phyloP scores from a whole-genome alignment of 805 yeast genomes.

The Candida chilensis region DNA sequence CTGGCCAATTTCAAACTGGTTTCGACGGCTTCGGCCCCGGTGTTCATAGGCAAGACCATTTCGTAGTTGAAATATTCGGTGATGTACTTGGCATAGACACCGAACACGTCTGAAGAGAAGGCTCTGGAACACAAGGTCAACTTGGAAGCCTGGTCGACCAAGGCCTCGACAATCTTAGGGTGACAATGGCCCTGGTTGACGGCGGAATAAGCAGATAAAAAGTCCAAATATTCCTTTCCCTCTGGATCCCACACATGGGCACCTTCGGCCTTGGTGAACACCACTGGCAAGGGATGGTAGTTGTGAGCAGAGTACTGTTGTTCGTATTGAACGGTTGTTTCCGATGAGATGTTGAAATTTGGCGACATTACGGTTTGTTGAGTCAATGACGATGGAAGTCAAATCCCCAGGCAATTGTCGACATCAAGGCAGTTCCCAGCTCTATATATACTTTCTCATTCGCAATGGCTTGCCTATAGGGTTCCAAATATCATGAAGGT shows the following conservation, averaged over 20 bases:
- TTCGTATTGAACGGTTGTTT: slow-evolving; percentile 61
- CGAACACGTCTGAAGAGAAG: slow-evolving; percentile 83
- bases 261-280: slow-evolving; percentile 77
- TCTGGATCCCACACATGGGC: slow-evolving; percentile 98
- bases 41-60: slow-evolving; percentile 94
- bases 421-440: background rate
- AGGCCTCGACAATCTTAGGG: slow-evolving; percentile 80
- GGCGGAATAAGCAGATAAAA: slow-evolving; percentile 91
- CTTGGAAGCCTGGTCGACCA: slow-evolving; percentile 76
- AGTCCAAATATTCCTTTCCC: slow-evolving; percentile 89
- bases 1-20: slow-evolving; percentile 90
- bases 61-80: slow-evolving; percentile 89
- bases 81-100: slow-evolving; percentile 76
- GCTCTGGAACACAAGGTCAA: slow-evolving; percentile 89
- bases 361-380: slow-evolving; percentile 12
- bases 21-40: slow-evolving; percentile 98
- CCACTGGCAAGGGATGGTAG: slow-evolving; percentile 95
- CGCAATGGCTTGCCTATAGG: slow-evolving; percentile 2
- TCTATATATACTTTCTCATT: slow-evolving; percentile 1
- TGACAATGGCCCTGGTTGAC: slow-evolving; percentile 98
- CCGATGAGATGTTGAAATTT: slow-evolving; percentile 47
- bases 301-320: slow-evolving; percentile 86
- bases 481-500: background rate
- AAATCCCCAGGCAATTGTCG: background rate
- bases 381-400: background rate